phyloP scores from a whole-genome alignment of 2,329 filamentous ascomycete genomes.

The Aspergillus pseudoviridinutans region DNA sequence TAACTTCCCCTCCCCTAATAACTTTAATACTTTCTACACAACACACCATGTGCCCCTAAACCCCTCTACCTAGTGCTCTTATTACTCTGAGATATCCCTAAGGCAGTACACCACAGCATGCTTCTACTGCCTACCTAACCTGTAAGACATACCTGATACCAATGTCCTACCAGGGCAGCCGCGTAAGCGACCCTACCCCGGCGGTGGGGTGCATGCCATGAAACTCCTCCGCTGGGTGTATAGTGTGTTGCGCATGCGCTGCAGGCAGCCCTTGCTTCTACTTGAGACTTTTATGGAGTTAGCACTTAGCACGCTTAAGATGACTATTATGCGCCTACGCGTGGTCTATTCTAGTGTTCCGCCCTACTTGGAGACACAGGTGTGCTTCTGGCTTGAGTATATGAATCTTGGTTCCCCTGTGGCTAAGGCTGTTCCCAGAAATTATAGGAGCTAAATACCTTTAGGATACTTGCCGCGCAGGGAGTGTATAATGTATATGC shows the following conservation, averaged over 20 bases:
- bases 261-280: constrained; percentile 11
- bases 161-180: constrained; percentile 11
- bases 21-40: constrained; percentile 16
- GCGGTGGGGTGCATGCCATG: constrained; percentile 4
- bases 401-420: constrained; percentile 1
- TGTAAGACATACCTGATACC: constrained; percentile 19
- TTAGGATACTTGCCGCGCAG: constrained; percentile 13
- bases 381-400: constrained; percentile 20
- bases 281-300: constrained; percentile 10
- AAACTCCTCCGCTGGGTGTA: constrained; percentile 20
- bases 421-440: constrained; percentile 3
- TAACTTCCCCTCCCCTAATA: constrained; percentile 10
- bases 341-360: constrained; percentile 7
- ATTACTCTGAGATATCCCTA: constrained; percentile 13
- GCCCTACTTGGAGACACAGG: constrained; percentile 17
- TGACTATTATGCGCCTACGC: constrained; percentile 13
- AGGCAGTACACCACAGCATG: constrained; percentile 15
- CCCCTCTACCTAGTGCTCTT: constrained; percentile 9
- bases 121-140: constrained; percentile 19
- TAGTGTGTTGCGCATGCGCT: constrained; percentile 9
- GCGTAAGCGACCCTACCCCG: constrained; percentile 1
- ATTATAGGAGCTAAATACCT: constrained; percentile 8
- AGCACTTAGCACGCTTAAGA: constrained; percentile 17
- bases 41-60: constrained; percentile 12
- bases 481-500: constrained; percentile 13